These are phyloP conservation scores for Patellaria atrata DNA, from an alignment of 495 filamentous ascomycete genomes.

Conservation along the genomic window DNA sequence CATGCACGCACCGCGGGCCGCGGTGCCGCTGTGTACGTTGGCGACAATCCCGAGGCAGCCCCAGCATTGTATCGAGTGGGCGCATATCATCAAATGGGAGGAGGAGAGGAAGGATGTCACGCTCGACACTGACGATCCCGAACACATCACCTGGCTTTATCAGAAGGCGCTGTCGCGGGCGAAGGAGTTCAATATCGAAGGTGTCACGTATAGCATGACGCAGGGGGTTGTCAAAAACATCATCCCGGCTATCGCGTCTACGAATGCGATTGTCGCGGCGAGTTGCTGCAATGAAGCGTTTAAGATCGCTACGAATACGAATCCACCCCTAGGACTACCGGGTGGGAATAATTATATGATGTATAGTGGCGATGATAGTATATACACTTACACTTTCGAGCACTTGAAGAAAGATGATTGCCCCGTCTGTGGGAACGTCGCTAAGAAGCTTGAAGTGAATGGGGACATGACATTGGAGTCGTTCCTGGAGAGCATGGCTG, in stretches of 20 bases:
- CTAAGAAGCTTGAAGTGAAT: slow-evolving; percentile 57
- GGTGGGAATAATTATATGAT: slow-evolving; percentile 85
- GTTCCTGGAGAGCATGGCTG: slow-evolving; percentile 73
- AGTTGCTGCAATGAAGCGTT: slow-evolving; percentile 92
- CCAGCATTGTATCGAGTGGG: slow-evolving; percentile 98
- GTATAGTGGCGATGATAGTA: slow-evolving; percentile 88
- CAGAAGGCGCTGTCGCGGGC: slow-evolving; percentile 69
- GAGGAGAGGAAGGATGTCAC: slow-evolving; percentile 39
- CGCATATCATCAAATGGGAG: slow-evolving; percentile 76
- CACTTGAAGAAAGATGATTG: slow-evolving; percentile 87
- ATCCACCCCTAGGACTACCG: slow-evolving; percentile 49
- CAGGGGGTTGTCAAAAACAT: slow-evolving; percentile 99
- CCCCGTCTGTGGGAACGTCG: slow-evolving; percentile 78
- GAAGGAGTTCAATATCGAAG: slow-evolving; percentile 75
- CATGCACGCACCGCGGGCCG: slow-evolving; percentile 87
- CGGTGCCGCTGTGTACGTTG: slow-evolving; percentile 91
- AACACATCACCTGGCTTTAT: slow-evolving; percentile 95
- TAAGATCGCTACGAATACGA: slow-evolving; percentile 75
- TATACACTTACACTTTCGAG: slow-evolving; percentile 95
- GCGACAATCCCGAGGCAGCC: slow-evolving; percentile 95
- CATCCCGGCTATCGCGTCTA: slow-evolving; percentile 95
- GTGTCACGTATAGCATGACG: slow-evolving; percentile 91
- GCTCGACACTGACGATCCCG: slow-evolving; percentile 91
- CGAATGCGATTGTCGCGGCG: slow-evolving; percentile 92
- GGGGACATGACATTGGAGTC: slow-evolving; percentile 60